Evolutionary conservation across 257 asterid genomes (phyloP).

Genomic region (Solanum chmielewskii): DNA sequence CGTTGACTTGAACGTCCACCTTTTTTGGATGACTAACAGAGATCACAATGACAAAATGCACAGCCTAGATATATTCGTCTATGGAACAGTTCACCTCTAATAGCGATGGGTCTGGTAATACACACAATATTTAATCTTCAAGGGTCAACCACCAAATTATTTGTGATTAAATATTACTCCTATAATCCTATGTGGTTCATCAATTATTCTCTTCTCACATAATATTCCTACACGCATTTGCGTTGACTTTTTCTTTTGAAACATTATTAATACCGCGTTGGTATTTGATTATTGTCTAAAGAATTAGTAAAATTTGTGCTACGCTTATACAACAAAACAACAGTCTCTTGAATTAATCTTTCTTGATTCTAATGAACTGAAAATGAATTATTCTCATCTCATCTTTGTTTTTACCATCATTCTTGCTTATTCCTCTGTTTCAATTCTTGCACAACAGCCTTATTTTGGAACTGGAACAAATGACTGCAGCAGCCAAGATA

Average conservation of each 20-base stretch:
- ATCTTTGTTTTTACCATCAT: slow-evolving; percentile 11
- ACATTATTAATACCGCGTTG: not conserved
- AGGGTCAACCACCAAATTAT: not conserved
- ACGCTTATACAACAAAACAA: not conserved
- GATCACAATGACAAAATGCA: not conserved
- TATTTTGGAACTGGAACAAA: slow-evolving; percentile 23
- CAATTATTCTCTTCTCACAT: not conserved
- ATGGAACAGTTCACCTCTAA: not conserved
- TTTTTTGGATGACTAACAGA: not conserved
- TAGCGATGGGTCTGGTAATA: not conserved
- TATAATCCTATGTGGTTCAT: not conserved
- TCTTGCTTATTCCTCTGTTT: slow-evolving; percentile 14
- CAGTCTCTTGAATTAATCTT: not conserved
- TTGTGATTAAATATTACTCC: not conserved
- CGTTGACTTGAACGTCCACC: not conserved
- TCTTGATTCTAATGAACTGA: not conserved
- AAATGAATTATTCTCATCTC: slow-evolving; percentile 16
- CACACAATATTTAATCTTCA: not conserved
- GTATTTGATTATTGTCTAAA: not conserved
- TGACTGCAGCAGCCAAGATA: slow-evolving; percentile 11
- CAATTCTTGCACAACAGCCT: slow-evolving; percentile 54
- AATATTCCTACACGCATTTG: not conserved
- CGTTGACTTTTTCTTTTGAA: not conserved
- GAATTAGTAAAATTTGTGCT: not conserved
- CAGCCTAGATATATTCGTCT: not conserved